Evolutionary conservation across 202 grass and related monocot genomes (phyloP).

Genomic region (Zizania palustris): DNA sequence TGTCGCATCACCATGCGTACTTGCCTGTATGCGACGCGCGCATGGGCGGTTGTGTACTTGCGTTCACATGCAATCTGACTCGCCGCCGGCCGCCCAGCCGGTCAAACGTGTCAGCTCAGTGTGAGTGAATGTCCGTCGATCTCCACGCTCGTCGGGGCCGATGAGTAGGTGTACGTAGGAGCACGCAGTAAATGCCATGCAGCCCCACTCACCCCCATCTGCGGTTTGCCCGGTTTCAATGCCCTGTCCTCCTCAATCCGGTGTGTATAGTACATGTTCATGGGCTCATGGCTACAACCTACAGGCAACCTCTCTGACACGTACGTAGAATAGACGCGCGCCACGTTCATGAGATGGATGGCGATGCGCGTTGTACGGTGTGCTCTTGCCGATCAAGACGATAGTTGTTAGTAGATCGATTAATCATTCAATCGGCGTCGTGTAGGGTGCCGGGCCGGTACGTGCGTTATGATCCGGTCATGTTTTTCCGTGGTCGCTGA

Average conservation of each 20-base stretch:
- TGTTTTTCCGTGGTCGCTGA: too few species aligned
- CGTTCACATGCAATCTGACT: conserved; percentile 24
- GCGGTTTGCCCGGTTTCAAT: not conserved
- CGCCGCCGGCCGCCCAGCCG: too few species aligned
- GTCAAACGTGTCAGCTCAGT: conserved; percentile 45
- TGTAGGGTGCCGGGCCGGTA: too few species aligned
- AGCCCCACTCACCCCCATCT: not conserved
- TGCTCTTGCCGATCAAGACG: not conserved
- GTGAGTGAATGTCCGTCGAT: conserved; percentile 45
- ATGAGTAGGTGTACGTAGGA: not conserved
- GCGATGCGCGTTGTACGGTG: too few species aligned
- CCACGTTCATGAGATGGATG: not conserved
- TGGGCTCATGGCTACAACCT: too few species aligned
- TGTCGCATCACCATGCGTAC: not conserved
- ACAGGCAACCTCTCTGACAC: too few species aligned
- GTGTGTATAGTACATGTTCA: not conserved
- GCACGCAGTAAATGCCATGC: not conserved
- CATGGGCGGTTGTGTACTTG: not conserved
- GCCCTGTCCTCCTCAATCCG: not conserved
- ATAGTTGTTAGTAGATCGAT: not conserved
- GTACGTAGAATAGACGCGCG: not conserved
- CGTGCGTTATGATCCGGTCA: too few species aligned
- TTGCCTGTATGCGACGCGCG: too few species aligned
- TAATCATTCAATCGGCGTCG: too few species aligned
- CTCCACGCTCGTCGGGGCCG: not conserved